Conservation (phyloP, 2,329 filamentous ascomycete species). For the Alternaria alternata region DNA sequence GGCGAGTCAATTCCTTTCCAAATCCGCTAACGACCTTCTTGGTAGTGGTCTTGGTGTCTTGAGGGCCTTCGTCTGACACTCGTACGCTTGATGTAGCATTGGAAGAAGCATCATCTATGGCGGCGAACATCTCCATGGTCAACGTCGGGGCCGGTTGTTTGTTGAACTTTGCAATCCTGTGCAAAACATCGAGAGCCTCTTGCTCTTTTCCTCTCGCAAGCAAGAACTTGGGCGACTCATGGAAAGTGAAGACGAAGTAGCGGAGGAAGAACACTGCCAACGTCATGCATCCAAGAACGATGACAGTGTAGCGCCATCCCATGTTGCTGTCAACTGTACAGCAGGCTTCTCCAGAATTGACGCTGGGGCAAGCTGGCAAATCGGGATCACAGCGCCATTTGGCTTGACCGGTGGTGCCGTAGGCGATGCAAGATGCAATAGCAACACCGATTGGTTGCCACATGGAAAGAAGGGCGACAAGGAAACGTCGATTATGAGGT, state of each 20-base stretch:
- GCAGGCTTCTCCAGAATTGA: conserved; percentile 6
- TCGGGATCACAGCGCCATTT: conserved; percentile 39
- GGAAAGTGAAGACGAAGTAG: conserved; percentile 40
- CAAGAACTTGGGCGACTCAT: conserved; percentile 41
- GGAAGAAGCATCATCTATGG: conserved; percentile 31
- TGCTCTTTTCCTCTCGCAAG: conserved; percentile 36
- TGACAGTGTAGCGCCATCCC: conserved; percentile 44
- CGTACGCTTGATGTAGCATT: conserved; percentile 1
- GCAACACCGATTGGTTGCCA: conserved; percentile 43
- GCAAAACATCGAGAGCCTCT: conserved; percentile 38
- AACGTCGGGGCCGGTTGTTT: conserved; percentile 31
- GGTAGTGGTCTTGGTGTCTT: conserved; percentile 25
- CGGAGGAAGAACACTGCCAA: conserved; percentile 39
- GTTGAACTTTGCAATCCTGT: conserved; percentile 42
- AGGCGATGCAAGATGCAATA: conserved; percentile 37
- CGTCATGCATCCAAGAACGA: conserved; percentile 38
- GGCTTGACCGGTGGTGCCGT: conserved; percentile 32
- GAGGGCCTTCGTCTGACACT: conserved; percentile 9
- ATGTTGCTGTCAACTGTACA: conserved; percentile 32
- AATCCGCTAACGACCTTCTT: conserved; percentile 32
- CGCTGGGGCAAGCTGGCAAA: conserved; percentile 26
- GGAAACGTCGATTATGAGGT: conserved; percentile 37
- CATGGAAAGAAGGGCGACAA: conserved; percentile 41
- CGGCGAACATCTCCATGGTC: conserved; percentile 37
- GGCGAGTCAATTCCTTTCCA: conserved; percentile 32